These are phyloP conservation scores for Microcyclospora pomicola DNA, from an alignment of 2,329 filamentous ascomycete genomes.

Conservation along the genomic window DNA sequence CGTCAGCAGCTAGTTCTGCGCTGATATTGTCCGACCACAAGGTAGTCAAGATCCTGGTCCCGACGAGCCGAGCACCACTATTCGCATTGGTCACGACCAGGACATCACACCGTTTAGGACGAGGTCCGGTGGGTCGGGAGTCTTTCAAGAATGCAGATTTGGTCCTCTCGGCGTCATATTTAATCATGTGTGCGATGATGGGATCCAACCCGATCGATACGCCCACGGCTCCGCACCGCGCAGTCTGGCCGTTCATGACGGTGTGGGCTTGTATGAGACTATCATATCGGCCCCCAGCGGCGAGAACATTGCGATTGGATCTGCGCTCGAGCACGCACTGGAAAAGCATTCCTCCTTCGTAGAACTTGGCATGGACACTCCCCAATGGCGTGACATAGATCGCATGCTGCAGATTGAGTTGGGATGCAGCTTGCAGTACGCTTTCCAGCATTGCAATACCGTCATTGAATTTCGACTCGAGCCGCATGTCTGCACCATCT, in stretches of 20 bases:
- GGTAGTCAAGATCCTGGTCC: slow-evolving; percentile 61
- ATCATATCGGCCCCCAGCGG: slow-evolving; percentile 88
- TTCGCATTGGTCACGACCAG: slow-evolving; percentile 69
- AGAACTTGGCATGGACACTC: slow-evolving; percentile 86
- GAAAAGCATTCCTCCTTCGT: slow-evolving; percentile 72
- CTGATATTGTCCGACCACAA: slow-evolving; percentile 77
- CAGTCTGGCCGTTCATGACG: slow-evolving; percentile 3
- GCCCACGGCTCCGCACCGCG: slow-evolving; percentile 53
- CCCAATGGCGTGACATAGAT: slow-evolving; percentile 74
- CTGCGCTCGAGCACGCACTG: slow-evolving; percentile 81
- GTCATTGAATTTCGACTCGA: slow-evolving; percentile 18
- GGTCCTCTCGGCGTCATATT: slow-evolving; percentile 13
- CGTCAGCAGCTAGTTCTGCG: slow-evolving; percentile 60
- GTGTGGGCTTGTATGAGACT: slow-evolving; percentile 72
- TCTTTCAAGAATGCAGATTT: slow-evolving; percentile 10
- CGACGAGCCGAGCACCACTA: slow-evolving; percentile 57
- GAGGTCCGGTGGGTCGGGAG: slow-evolving; percentile 1
- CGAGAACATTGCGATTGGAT: slow-evolving; percentile 66
- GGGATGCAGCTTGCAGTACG: slow-evolving; percentile 62
- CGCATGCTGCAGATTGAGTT: slow-evolving; percentile 61
- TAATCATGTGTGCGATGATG: slow-evolving; percentile 49
- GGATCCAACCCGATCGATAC: slow-evolving; percentile 85
- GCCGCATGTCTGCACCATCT: slow-evolving; percentile 29
- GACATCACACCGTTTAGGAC: slow-evolving; percentile 52
- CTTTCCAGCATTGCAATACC: slow-evolving; percentile 57